Evolutionary conservation across 2,329 filamentous ascomycete species (phyloP), one percentile per base, ranked within the genome.

Genomic region (Furcasterigmium furcatum): DNA sequence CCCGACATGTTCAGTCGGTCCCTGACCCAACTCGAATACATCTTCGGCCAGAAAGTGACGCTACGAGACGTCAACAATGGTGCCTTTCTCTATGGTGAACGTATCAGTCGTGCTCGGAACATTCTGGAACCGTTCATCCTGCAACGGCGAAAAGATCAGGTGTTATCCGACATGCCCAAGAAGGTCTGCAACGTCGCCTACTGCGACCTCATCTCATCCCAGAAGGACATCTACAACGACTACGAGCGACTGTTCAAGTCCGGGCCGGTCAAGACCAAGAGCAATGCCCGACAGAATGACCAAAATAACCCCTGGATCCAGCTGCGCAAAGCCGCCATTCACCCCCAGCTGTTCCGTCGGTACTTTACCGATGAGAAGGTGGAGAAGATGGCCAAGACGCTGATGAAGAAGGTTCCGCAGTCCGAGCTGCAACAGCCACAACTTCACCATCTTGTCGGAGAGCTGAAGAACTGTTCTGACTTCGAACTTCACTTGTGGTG

Each of bases 61-160:
- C 87, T 91, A 18, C 85, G 84, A 30, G 87, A 91, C 56, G 80
- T 86, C 9, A 81, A 85, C 46, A 85, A 96, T 60, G 88, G 88
- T 19, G 87, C 90, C 2, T 78, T 97, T 10, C 72, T 99, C 2
- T 95, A 94, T 19, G 85, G 82, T 38, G 89, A 96, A 62, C 85
- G 94, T 35, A 94, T 97, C 46, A 81, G 82, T 46, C 81, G 91
- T 38, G 94, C 94, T 3, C 84, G 91, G 45, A 90, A 87, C 1
- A 99, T 99, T 73, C 82, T 99, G 58, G 90, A 91, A 20, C 94
- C 94, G 0, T 99, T 99, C 61, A 94, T 99, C 44, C 73, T 99
- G 3, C 89, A 95, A 51, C 82, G 94, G 8, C 92, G 94, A 69
- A 99, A 99, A 70, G 82, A 88, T 41, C 91, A 97, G 58, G 91